Percentiles rank a stretch among this genome's conserved stretches.
Conservation (phyloP, 257 asterid species). For the Gentiana macrophylla region DNA sequence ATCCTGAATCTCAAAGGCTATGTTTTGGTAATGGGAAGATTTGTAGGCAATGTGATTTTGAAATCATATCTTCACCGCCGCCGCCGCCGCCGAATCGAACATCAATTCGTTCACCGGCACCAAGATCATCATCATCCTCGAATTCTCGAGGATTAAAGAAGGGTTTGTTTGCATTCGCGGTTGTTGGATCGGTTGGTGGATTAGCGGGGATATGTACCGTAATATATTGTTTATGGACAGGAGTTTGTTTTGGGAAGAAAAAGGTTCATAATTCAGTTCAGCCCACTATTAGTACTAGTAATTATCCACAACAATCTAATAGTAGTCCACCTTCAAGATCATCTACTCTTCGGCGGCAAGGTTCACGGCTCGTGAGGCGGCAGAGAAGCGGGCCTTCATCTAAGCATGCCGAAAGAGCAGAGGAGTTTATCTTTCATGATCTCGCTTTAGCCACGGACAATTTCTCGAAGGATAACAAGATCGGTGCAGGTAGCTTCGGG, state of each 20-base stretch:
- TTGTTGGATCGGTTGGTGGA: conserved; percentile 70
- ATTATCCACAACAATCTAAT: conserved; percentile 26
- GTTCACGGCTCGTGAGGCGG: conserved; percentile 72
- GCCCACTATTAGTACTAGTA: conserved; percentile 42
- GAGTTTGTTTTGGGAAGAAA: conserved; percentile 69
- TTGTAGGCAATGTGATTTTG: conserved; percentile 57
- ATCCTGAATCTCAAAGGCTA: conserved; percentile 48
- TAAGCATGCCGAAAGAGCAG: conserved; percentile 62
- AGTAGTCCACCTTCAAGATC: conserved; percentile 61
- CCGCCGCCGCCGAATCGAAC: conserved; percentile 10
- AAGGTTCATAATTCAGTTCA: conserved; percentile 79
- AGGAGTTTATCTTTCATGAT: conserved; percentile 55
- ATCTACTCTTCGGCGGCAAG: conserved; percentile 69
- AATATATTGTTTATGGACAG: conserved; percentile 54
- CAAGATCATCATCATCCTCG: conserved; percentile 19
- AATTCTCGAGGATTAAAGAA: conserved; percentile 29
- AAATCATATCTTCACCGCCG: conserved; percentile 11
- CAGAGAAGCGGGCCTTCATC: conserved; percentile 83
- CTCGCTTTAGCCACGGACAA: conserved; percentile 51
- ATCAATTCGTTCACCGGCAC: conserved; percentile 10
- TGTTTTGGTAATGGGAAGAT: conserved; percentile 70
- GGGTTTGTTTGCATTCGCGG: conserved; percentile 51
- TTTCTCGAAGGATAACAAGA: conserved; percentile 57
- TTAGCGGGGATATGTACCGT: conserved; percentile 54
- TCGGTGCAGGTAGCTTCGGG: conserved; percentile 86